A percentile compares a stretch with the other conserved stretches of the same genome.
phyloP scores from a whole-genome alignment of 78 protist species.

The Emiliania huxleyi region DNA sequence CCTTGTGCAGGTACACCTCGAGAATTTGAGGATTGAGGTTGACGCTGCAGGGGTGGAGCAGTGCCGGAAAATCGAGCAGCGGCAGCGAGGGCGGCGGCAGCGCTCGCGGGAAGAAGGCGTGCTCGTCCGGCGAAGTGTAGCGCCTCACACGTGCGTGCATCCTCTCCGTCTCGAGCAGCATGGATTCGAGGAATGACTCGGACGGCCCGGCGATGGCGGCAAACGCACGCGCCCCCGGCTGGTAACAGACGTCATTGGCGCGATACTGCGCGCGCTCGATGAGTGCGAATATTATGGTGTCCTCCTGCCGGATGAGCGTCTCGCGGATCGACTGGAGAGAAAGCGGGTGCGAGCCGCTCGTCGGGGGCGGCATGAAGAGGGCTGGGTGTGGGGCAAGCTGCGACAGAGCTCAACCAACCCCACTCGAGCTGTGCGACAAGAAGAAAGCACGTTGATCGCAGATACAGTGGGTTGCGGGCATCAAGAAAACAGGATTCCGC shows the following conservation, averaged over 20 bases:
- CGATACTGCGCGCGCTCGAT: conserved; percentile 56
- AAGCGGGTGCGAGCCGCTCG: background rate
- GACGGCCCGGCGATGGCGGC: background rate
- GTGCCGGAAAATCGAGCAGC: background rate
- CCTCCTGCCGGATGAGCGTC: conserved; percentile 46
- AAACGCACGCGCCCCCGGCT: background rate
- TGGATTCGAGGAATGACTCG: conserved; percentile 22
- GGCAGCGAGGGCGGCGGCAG: conserved; percentile 27
- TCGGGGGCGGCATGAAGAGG: no score
- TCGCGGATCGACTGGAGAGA: conserved; percentile 20
- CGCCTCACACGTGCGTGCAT: conserved; percentile 43
- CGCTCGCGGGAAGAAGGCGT: conserved; percentile 7
- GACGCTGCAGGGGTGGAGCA: conserved; percentile 4
- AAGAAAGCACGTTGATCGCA: no score
- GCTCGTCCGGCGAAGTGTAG: conserved; percentile 52
- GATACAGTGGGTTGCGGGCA: no score
- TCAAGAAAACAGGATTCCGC: no score
- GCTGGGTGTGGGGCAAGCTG: no score
- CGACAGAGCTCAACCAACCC: no score
- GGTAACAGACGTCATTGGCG: background rate
- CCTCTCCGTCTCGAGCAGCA: conserved; percentile 44
- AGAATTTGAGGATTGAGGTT: conserved; percentile 27
- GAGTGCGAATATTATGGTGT: conserved; percentile 49
- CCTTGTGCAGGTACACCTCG: background rate
- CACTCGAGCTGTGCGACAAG: no score